Conservation (phyloP, 345 rosid genomes). For the Draba incana region DNA sequence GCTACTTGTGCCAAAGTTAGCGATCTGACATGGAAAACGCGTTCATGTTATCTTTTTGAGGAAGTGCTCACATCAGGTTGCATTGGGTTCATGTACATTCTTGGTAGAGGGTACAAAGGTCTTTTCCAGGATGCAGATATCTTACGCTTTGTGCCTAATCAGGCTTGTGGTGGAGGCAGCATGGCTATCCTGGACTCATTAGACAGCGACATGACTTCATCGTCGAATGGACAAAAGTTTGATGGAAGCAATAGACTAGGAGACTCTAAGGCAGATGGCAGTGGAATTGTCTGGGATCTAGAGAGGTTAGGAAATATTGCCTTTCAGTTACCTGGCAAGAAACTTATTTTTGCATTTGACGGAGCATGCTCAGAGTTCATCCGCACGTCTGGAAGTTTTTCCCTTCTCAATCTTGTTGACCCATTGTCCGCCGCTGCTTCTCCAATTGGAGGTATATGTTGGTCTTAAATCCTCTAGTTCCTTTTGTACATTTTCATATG, state of each 20-base stretch:
- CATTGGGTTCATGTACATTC: constrained; percentile 95
- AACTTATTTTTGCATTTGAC: constrained; percentile 98
- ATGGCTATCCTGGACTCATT: constrained; percentile 96
- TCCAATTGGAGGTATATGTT: constrained; percentile 87
- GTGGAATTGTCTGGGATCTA: constrained; percentile 98
- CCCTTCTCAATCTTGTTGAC: constrained; percentile 96
- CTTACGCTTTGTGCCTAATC: constrained; percentile 94
- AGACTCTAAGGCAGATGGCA: constrained; percentile 90
- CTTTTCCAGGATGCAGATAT: constrained; percentile 95
- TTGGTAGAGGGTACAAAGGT: constrained; percentile 98
- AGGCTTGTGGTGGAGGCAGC: constrained; percentile 99
- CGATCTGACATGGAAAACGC: constrained; percentile 86
- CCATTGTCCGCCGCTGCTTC: constrained; percentile 99
- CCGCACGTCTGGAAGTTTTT: constrained; percentile 75
- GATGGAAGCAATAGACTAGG: constrained; percentile 74
- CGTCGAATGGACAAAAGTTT: constrained; percentile 61
- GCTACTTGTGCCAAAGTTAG: constrained; percentile 75
- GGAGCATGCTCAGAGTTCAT: constrained; percentile 84
- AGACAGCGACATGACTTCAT: constrained; percentile 74
- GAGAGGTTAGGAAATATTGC: constrained; percentile 87
- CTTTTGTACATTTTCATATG: constrained; percentile 17
- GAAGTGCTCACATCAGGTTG: constrained; percentile 98
- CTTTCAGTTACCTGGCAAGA: constrained; percentile 93
- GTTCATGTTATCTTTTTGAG: constrained; percentile 98
- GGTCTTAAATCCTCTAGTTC: constrained; percentile 18